A percentile compares a stretch with the other conserved stretches of the same genome.
Conservation (phyloP, 495 filamentous ascomycete species). For the Xylaria curta region DNA sequence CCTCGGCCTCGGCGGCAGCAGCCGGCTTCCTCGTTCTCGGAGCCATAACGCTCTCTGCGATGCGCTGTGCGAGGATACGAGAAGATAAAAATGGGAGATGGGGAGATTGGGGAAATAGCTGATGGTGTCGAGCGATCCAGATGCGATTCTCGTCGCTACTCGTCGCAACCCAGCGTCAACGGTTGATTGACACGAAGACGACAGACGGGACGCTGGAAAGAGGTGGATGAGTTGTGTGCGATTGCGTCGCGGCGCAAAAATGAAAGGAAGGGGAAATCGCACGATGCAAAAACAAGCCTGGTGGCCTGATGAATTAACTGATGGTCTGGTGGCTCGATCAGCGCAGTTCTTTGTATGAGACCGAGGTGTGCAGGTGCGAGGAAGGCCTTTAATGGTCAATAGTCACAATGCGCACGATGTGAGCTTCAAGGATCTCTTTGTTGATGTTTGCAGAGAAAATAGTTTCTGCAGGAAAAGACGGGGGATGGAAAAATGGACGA, state of each 20-base stretch:
- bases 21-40: slow-evolving; percentile 23
- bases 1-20: background rate
- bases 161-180: background rate
- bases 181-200: background rate
- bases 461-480: slow-evolving; percentile 4
- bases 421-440: background rate
- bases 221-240: background rate
- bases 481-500: background rate
- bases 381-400: background rate
- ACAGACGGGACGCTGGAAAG: background rate
- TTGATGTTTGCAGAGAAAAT: slow-evolving; percentile 7
- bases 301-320: slow-evolving; percentile 9
- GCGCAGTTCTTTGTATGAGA: background rate
- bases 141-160: background rate
- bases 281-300: slow-evolving; percentile 24
- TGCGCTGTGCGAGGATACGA: slow-evolving; percentile 25
- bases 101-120: background rate
- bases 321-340: background rate
- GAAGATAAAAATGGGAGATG: background rate
- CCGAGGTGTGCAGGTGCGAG: background rate
- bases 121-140: background rate
- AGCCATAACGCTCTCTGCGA: slow-evolving; percentile 24
- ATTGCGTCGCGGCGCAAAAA: background rate
- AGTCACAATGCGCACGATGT: slow-evolving; percentile 2
- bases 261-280: background rate